Base-by-base conservation (phyloP, 768 basidiomycete genomes). In the Agaricus subrufescens region DNA sequence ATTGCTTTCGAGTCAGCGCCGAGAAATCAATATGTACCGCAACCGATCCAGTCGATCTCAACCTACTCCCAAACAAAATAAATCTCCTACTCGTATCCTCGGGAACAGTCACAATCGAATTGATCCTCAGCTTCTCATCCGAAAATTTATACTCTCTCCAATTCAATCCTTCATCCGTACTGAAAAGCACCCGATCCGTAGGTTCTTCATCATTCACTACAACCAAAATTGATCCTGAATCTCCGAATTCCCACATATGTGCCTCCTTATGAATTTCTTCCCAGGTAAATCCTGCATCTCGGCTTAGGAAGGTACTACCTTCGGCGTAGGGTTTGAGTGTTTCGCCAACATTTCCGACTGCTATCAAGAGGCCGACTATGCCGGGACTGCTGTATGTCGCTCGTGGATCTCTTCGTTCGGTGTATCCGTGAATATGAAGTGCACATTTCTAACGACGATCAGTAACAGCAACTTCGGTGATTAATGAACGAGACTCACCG, bases 231-330 rank as follows among this genome's bases (percentile, higher is more conserved):
- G 95, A 94, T 4, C 97, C 97, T 0, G 92, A 96, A 72, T 98
- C 97, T 29, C 96, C 96, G 63, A 96, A 98, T 67, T 95, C 94
- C 94, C 93, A 99, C 39, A 98, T 78, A 66, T 98, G 90, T 0
- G 97, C 96, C 61, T 96, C 95, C 68, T 99, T 99, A 75, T 94
- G 94, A 0, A 99, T 88, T 72, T 99, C 97, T 67, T 97, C 85
- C 97, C 97, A 99, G 0, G 91, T 94, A 72, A 97, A 97, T 8
- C 97, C 97, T 2, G 85, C 97, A 63, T 99, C 93, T 3, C 97
- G 91, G 54, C 91, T 93, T 42, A 98, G 80, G 86, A 97, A 98
- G 2, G 94, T 97, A 68, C 98, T 96, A 58, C 87, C 86, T 30
- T 98, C 89, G 3, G 76, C 79, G 72, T 99, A 99, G 0, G 85